phyloP scores from a whole-genome alignment of 2,329 filamentous ascomycete species.

The Talaromyces sp. region DNA sequence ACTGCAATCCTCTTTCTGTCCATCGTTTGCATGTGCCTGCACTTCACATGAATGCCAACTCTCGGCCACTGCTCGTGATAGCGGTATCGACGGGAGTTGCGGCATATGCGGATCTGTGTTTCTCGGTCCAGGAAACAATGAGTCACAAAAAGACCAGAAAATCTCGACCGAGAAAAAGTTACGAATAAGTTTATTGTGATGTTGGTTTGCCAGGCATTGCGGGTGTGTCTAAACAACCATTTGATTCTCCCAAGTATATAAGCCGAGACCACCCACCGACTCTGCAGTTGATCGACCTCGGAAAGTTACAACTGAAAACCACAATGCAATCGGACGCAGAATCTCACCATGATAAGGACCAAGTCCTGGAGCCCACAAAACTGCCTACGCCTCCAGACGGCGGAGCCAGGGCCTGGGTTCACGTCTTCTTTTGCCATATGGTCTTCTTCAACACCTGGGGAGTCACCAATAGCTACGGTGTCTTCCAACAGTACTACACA shows the following conservation, averaged over 20 bases:
- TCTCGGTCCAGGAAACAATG: not conserved
- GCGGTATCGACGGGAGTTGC: not conserved
- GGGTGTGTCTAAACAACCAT: not conserved
- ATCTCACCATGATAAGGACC: not conserved
- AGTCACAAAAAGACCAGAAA: not conserved
- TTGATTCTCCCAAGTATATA: not conserved
- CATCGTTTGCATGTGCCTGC: not conserved
- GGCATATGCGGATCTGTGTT: not conserved
- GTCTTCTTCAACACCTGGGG: slow-evolving; percentile 23
- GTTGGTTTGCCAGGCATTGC: not conserved
- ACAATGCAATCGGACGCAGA: not conserved
- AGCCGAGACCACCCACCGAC: not conserved
- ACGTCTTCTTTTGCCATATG: slow-evolving; percentile 25
- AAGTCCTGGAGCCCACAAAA: not conserved
- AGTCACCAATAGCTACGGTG: slow-evolving; percentile 31
- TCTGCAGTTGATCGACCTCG: not conserved
- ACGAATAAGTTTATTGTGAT: not conserved
- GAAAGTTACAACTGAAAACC: not conserved
- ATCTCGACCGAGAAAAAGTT: not conserved
- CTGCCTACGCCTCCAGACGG: slow-evolving; percentile 22
- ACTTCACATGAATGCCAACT: not conserved
- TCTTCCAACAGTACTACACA: slow-evolving; percentile 43
- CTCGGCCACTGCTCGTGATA: not conserved
- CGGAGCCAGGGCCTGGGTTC: slow-evolving; percentile 24
- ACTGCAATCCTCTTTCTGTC: not conserved